These are phyloP conservation scores for Parmales sp. DNA, from an alignment of 108 stramenopile genomes.

Conservation along the genomic window DNA sequence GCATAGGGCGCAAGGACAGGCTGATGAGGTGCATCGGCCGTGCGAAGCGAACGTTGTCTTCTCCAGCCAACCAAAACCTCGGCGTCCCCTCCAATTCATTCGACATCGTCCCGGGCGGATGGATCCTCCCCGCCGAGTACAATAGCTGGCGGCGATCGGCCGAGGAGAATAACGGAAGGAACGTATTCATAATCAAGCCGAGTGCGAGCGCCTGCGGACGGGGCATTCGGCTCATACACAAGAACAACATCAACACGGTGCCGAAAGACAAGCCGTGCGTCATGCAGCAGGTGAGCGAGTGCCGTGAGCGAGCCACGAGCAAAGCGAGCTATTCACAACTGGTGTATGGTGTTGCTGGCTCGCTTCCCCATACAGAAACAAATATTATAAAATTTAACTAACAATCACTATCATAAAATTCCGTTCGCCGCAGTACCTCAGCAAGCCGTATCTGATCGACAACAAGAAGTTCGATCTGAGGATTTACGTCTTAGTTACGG, in stretches of 20 bases:
- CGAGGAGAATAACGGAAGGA: background rate
- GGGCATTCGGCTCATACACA: constrained; percentile 34
- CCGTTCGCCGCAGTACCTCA: constrained; percentile 70
- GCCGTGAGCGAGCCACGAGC: constrained; percentile 8
- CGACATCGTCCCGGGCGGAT: constrained; percentile 34
- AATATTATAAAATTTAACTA: too few relatives aligned
- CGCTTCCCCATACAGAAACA: too few relatives aligned
- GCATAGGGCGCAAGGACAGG: constrained; percentile 49
- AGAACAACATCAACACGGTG: constrained; percentile 23
- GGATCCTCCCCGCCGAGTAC: constrained; percentile 35
- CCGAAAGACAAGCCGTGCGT: constrained; percentile 10
- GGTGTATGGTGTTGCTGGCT: too few relatives aligned
- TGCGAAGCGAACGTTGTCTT: constrained; percentile 11
- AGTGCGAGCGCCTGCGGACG: constrained; percentile 36
- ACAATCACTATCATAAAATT: too few relatives aligned
- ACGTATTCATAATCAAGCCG: constrained; percentile 39
- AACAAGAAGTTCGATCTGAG: constrained; percentile 77
- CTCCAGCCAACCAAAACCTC: too few relatives aligned
- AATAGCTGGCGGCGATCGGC: background rate
- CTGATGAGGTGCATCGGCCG: constrained; percentile 30
- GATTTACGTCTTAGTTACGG: constrained; percentile 72
- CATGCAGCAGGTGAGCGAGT: too few relatives aligned
- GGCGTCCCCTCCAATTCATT: background rate
- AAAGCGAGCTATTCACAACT: too few relatives aligned
- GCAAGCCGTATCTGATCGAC: constrained; percentile 62